A percentile compares a stretch with the other conserved stretches of the same genome.
Conservation (phyloP, 202 grass and related monocot genomes). For the Setaria italica region DNA sequence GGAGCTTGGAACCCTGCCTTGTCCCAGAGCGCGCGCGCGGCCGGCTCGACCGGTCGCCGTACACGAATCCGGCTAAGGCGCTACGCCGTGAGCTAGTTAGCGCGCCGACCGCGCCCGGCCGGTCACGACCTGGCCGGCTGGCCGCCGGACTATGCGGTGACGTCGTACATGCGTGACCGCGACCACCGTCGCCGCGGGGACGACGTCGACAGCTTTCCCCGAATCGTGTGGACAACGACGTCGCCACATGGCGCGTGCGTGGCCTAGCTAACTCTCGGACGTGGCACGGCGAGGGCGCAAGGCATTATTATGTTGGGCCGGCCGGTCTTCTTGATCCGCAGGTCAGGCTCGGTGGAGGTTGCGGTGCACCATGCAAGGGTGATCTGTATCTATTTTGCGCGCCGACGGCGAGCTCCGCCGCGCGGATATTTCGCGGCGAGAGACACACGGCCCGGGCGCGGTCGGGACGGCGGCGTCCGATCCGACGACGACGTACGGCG, state of each 20-base stretch:
- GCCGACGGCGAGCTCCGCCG: too few relatives aligned
- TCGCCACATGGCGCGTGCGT: background rate
- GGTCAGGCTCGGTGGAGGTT: too few relatives aligned
- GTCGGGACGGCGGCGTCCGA: too few relatives aligned
- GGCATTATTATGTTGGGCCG: background rate
- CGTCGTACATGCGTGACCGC: background rate
- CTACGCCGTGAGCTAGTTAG: background rate
- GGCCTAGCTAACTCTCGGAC: background rate
- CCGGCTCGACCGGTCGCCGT: background rate
- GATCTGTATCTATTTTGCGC: too few relatives aligned
- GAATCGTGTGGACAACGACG: background rate
- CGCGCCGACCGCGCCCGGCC: background rate
- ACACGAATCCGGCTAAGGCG: background rate
- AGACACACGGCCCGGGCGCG: too few relatives aligned
- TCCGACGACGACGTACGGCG: too few relatives aligned
- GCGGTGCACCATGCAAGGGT: too few relatives aligned
- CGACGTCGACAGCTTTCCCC: background rate
- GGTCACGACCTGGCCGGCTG: background rate
- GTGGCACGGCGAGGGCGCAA: background rate
- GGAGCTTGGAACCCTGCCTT: background rate
- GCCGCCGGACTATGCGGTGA: background rate
- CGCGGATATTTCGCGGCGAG: too few relatives aligned
- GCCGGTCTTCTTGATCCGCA: too few relatives aligned
- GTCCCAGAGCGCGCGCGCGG: slow-evolving; percentile 7
- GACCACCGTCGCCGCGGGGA: background rate